A percentile compares a stretch with the other conserved stretches of the same genome.
Conservation (phyloP, 805 yeast species). For the Candida succiphila region DNA sequence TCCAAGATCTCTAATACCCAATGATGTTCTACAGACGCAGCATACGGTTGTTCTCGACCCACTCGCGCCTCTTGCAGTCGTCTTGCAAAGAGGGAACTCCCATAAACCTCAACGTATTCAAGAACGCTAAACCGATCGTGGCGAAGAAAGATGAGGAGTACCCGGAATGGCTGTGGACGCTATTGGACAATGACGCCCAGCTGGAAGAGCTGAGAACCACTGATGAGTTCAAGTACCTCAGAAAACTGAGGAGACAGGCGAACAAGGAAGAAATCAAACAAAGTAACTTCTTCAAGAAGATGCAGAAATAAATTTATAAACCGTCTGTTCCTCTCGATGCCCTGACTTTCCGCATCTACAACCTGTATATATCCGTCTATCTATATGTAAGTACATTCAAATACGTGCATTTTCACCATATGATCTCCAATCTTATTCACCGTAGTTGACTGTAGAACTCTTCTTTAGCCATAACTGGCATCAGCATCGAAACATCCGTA, state of each 20-base stretch:
- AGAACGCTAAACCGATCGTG: constrained; percentile 77
- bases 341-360: no score
- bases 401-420: no score
- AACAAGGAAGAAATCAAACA: constrained; percentile 66
- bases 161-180: constrained; percentile 92
- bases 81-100: constrained; percentile 66
- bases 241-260: constrained; percentile 56
- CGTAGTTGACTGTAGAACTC: no score
- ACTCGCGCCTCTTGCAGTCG: constrained; percentile 22
- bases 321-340: no score
- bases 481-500: no score
- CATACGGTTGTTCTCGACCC: constrained; percentile 2
- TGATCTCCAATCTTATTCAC: no score
- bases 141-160: constrained; percentile 84
- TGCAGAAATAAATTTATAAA: constrained; percentile 16
- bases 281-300: constrained; percentile 65
- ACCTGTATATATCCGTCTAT: no score
- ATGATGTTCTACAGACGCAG: no score
- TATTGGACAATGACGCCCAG: constrained; percentile 60
- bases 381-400: no score
- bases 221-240: constrained; percentile 57
- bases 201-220: constrained; percentile 39
- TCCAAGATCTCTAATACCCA: no score
- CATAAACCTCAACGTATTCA: constrained; percentile 62
- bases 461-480: no score